Evolutionary conservation across 306 rosid species (phyloP).

Genomic region (Vigna trinervia): DNA sequence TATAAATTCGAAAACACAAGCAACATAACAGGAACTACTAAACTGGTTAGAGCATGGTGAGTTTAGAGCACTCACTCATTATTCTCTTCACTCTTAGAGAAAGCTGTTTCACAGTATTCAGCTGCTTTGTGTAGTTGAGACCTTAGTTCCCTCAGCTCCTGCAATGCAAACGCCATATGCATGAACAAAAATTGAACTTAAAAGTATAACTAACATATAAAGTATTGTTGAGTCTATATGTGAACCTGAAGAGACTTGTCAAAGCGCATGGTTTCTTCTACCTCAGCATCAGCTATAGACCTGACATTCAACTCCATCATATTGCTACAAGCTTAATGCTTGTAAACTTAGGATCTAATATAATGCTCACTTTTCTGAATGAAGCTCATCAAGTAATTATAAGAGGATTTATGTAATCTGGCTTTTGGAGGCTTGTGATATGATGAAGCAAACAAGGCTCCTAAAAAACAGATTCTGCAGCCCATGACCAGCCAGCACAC

Average conservation of each 20-base stretch:
- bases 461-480: constrained; percentile 32
- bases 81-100: constrained; percentile 63
- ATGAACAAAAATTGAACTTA: neutral
- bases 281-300: constrained; percentile 46
- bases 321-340: constrained; percentile 1
- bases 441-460: constrained; percentile 37
- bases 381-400: neutral
- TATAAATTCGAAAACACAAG: neutral
- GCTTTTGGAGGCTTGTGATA: constrained; percentile 44
- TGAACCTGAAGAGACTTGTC: constrained; percentile 70
- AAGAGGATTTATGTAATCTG: constrained; percentile 28
- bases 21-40: neutral
- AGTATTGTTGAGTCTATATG: constrained; percentile 3
- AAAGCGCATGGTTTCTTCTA: constrained; percentile 54
- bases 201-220: neutral
- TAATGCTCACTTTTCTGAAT: constrained; percentile 15
- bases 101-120: constrained; percentile 72
- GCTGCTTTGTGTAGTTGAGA: constrained; percentile 84
- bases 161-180: constrained; percentile 42
- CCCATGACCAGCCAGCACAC: constrained; percentile 42
- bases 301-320: constrained; percentile 49
- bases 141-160: constrained; percentile 76
- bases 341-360: neutral
- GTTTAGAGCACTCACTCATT: constrained; percentile 59
- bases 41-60: neutral